Base-by-base conservation (phyloP, 352 stramenopile species). In the Blastocystis sp. region DNA sequence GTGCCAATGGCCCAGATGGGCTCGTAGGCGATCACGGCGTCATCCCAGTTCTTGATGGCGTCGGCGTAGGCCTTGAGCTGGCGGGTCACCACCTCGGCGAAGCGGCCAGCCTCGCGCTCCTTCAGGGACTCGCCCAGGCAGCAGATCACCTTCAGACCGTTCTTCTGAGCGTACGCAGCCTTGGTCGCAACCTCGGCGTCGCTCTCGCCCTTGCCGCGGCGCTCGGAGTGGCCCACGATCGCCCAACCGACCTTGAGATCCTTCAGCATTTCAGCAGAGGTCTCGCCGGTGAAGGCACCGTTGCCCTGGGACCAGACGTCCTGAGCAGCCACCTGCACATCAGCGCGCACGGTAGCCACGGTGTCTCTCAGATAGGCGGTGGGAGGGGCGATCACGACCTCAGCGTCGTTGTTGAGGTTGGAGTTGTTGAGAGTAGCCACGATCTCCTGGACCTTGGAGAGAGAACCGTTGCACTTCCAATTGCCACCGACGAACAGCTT, bases 401-500 rank as follows among this genome's bases (percentile, higher is more conserved):
- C 96, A 40, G 95, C 93, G 89, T 91, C 81, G 65, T 71, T 89
- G 59, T 90, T 89, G 66, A 93, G 84, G 52, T 89, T 91, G 34
- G 82, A 91, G n/a, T 45, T 81, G 87, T 93, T 93, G 38, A 93
- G 88, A 34, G 89, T 88, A 23, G 69, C 84, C 52, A 93, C 89
- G 45, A 91, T 86, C 61, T 87, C 76, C 48, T 92, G 90, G 21
- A 93, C 91, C 89, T 95, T 90, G 48, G 89, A 82, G 40, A 94
- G 90, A 45, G 93, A 94, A 45, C 94, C 94, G 89, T 97, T 97
- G 92, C 96, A 99, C 91, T 99, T 99, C 96, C 96, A 99, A 94
- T 99, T 99, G 90, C 96, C 96, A 62, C 96, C 96, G 60, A 99
- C 95, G 90, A 99, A 98, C 90, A 98, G 98, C 93, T 98, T 98